Conservation (phyloP, 768 basidiomycete genomes). For the Rhodosporidiobolus odoratus region DNA sequence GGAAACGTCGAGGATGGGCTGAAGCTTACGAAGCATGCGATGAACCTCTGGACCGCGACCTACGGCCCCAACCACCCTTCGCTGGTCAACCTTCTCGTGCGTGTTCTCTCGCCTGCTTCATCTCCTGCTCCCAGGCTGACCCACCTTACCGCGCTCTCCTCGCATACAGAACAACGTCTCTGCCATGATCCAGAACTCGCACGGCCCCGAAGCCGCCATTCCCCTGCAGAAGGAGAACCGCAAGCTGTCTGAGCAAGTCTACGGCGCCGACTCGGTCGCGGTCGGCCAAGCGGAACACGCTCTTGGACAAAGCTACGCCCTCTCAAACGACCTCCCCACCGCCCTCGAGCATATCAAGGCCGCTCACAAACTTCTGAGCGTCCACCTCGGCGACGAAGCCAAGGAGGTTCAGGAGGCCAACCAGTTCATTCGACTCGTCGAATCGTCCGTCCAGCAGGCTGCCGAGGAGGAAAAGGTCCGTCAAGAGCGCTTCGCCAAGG, state of each 20-base stretch:
- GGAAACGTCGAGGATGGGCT: constrained; percentile 46
- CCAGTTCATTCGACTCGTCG: constrained; percentile 45
- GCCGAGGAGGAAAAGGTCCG: constrained; percentile 43
- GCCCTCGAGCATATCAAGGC: constrained; percentile 43
- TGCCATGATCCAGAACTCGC: constrained; percentile 44
- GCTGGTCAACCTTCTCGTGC: constrained; percentile 46
- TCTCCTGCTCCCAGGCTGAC: constrained; percentile 6
- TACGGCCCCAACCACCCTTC: constrained; percentile 49
- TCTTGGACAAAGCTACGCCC: constrained; percentile 49
- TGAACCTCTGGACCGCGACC: constrained; percentile 47
- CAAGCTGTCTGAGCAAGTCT: constrained; percentile 42
- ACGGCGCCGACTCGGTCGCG: constrained; percentile 47
- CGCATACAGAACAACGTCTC: constrained; percentile 45
- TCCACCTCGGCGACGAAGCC: constrained; percentile 45
- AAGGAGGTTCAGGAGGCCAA: constrained; percentile 47
- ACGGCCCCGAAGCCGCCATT: constrained; percentile 42
- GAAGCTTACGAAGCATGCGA: constrained; percentile 47
- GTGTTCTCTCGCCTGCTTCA: constrained; percentile 20
- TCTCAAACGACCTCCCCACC: constrained; percentile 45
- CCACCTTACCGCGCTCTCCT: background rate
- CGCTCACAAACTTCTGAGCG: constrained; percentile 45
- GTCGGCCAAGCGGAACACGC: constrained; percentile 46
- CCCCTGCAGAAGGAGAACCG: constrained; percentile 44
- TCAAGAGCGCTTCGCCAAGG: constrained; percentile 39
- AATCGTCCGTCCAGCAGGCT: constrained; percentile 43